Percentiles rank a stretch among this genome's conserved stretches.
Evolutionary conservation across 345 rosid genomes (phyloP).

Genomic region (Camelina laxa): DNA sequence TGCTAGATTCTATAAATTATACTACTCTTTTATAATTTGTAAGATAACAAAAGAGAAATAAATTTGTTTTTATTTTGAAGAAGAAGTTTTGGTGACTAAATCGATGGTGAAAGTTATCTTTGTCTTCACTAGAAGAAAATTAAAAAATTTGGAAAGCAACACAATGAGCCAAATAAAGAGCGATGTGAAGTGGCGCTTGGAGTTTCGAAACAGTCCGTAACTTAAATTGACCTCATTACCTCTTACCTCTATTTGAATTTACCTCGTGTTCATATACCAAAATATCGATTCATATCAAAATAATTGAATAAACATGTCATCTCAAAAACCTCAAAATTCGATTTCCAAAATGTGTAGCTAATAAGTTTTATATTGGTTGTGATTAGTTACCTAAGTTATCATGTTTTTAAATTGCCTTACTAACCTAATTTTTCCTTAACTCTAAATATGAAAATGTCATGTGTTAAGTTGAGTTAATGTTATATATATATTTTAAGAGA

Average conservation of each 20-base stretch:
- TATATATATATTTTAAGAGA: too few species aligned
- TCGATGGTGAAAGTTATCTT: neutral
- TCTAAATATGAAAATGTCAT: too few species aligned
- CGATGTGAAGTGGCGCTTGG: constrained; percentile 19
- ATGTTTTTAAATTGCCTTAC: too few species aligned
- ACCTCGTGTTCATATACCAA: too few species aligned
- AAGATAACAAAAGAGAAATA: neutral
- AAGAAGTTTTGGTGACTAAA: neutral
- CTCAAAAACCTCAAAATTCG: neutral
- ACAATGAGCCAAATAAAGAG: constrained; percentile 18
- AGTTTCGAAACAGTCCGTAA: constrained; percentile 6
- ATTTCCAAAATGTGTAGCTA: neutral
- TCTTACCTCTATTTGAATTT: too few species aligned
- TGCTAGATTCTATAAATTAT: neutral
- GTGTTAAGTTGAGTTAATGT: too few species aligned
- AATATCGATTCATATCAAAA: too few species aligned
- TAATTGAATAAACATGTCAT: too few species aligned
- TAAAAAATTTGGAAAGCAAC: neutral
- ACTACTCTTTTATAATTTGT: neutral
- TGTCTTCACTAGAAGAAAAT: neutral
- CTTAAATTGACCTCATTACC: neutral
- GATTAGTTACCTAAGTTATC: neutral
- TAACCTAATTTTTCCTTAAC: too few species aligned
- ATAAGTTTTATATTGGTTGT: neutral
- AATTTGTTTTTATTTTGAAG: neutral